Percentiles rank a stretch among this genome's conserved stretches.
These are phyloP conservation scores for Paramecium sonneborni DNA, from an alignment of 73 alveolate species.

Conservation along the genomic window DNA sequence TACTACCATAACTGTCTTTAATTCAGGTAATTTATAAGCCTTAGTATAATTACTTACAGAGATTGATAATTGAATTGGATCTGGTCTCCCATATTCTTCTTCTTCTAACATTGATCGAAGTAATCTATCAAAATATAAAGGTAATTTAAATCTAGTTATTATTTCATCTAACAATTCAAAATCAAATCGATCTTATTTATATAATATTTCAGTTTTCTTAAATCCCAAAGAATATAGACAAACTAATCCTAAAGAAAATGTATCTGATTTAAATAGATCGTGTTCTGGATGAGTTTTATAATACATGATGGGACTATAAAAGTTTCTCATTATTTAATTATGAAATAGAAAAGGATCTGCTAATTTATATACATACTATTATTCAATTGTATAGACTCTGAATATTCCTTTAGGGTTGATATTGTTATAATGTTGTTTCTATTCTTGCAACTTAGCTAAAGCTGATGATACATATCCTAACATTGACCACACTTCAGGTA, in stretches of 20 bases:
- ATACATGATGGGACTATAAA: neutral
- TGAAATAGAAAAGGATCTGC: neutral
- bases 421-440: neutral
- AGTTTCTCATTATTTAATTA: neutral
- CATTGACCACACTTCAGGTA: slow-evolving; percentile 14
- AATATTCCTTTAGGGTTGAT: slow-evolving; percentile 38
- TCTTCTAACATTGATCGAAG: neutral
- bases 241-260: slow-evolving; percentile 33
- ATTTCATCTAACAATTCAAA: neutral
- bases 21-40: slow-evolving; percentile 26
- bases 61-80: neutral
- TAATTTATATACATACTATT: neutral
- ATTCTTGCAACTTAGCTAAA: neutral
- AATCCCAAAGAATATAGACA: slow-evolving; percentile 31
- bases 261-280: slow-evolving; percentile 19
- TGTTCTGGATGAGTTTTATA: neutral
- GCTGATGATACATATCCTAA: neutral
- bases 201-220: neutral
- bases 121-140: neutral
- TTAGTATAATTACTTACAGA: neutral
- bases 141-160: neutral
- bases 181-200: neutral
- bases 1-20: neutral
- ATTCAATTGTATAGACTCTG: neutral
- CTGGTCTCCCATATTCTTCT: slow-evolving; percentile 34